Base-by-base conservation (phyloP, 768 basidiomycete genomes). In the Zangia roseola region DNA sequence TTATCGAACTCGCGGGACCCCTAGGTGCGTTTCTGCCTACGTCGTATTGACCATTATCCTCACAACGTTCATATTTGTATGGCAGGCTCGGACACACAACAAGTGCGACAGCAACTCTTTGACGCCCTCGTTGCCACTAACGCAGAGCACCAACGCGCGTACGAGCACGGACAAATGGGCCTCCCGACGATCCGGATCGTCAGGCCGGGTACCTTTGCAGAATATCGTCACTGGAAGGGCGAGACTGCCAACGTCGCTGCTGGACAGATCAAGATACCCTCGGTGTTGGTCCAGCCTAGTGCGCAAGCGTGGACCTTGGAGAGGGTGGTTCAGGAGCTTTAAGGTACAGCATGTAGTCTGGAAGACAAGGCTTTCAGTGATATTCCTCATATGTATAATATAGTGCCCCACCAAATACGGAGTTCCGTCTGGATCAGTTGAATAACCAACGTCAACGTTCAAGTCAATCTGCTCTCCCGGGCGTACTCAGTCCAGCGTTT, bases 101-200 rank as follows among this genome's bases (percentile, higher is more conserved):
- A 28, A 10, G 49, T 50, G 21, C 30, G 25, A 4, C 44, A 45
- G 19, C 40, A 17, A 26, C 12, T 53, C 17, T 45, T 59, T 14
- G 49, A 55, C 13, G 47, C 42, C 1, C 47, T 55, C 16, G 39
- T 35, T 7, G 5, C 31, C 14, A 21, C 35, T 1, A 48, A 58
- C 12, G 10, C 4, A 1, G 34, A 35, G 16, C 36, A 37, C 10
- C 19, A 37, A 6, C 5, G 4, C 33, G 50, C 43, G 16, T 31
- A 52, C 10, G 36, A 46, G 6, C 10, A 13, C 1, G 51, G 46
- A 6, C 17, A 31, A 13, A 41, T 49, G 1, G 26, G 50, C 12
- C 37, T 53, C 8, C 63, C 61, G 2, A 62, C 58, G 28, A 50
- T 65, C 40, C 56, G 61, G 4, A 40, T 62, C 6, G 47, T 65